Percentiles rank a stretch among this genome's conserved stretches.
Conservation (phyloP, 2,329 filamentous ascomycete species). For the Aspergillus novoparasiticus region DNA sequence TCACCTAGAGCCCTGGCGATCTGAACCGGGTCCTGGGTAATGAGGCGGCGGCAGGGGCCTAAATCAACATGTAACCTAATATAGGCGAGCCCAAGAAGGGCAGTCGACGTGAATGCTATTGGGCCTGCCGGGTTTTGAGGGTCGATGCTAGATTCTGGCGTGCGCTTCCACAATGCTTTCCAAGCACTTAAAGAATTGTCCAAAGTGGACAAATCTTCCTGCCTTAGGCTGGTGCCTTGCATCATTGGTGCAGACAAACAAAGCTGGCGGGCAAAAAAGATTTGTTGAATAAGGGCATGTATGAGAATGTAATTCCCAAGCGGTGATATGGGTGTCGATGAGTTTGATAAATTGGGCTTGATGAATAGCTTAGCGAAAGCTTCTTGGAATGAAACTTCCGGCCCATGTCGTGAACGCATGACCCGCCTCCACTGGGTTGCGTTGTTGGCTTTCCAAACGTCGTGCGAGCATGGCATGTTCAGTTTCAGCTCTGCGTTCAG, state of each 20-base stretch:
- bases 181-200: constrained; percentile 53
- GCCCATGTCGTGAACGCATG: constrained; percentile 35
- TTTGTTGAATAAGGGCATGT: constrained; percentile 57
- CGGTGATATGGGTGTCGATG: constrained; percentile 47
- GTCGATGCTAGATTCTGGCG: constrained; percentile 56
- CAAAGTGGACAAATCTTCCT: constrained; percentile 48
- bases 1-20: constrained; percentile 50
- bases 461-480: constrained; percentile 56
- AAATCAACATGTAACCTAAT: constrained; percentile 52
- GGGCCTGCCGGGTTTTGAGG: constrained; percentile 56
- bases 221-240: constrained; percentile 45
- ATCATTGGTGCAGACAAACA: constrained; percentile 49
- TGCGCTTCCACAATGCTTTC: constrained; percentile 57
- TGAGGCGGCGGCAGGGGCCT: constrained; percentile 50
- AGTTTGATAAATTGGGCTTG: constrained; percentile 38
- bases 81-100: constrained; percentile 50
- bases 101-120: constrained; percentile 56
- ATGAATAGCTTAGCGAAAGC: constrained; percentile 49
- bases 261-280: constrained; percentile 54
- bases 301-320: constrained; percentile 59
- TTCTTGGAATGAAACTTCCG: constrained; percentile 46
- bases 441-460: constrained; percentile 58
- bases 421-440: constrained; percentile 53
- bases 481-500: constrained; percentile 58
- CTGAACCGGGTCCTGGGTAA: constrained; percentile 49